A percentile compares a stretch with the other conserved stretches of the same genome.
phyloP scores from a whole-genome alignment of 2,329 filamentous ascomycete species.

The Paraphoma sp. region DNA sequence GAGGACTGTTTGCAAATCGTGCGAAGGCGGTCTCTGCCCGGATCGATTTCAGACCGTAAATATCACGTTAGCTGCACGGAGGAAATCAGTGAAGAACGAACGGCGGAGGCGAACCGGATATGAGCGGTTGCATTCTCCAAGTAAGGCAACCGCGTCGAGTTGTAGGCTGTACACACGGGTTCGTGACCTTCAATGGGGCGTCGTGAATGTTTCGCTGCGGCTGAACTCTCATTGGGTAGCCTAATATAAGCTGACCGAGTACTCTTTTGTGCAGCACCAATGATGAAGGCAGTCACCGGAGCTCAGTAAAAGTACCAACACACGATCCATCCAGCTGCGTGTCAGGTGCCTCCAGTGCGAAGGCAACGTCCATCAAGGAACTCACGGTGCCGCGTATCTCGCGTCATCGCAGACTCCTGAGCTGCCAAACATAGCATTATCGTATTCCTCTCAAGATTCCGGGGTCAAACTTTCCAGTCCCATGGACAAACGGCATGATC shows the following conservation, averaged over 20 bases:
- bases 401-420: not conserved
- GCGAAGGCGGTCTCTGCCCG: not conserved
- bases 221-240: conserved; percentile 12
- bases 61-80: not conserved
- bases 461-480: conserved; percentile 1
- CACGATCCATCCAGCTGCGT: not conserved
- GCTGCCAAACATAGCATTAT: not conserved
- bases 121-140: not conserved
- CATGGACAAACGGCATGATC: not conserved
- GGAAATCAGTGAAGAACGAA: not conserved
- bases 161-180: not conserved
- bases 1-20: not conserved
- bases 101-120: not conserved
- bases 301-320: not conserved
- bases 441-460: not conserved
- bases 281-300: not conserved
- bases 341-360: not conserved
- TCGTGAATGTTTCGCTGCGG: conserved; percentile 5
- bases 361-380: not conserved
- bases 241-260: conserved; percentile 18
- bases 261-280: conserved; percentile 3
- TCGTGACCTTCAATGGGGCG: conserved; percentile 3
- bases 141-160: not conserved
- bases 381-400: not conserved
- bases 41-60: not conserved